Base-by-base conservation (phyloP, 805 yeast species). In the Wickerhamiella occidentalis region DNA sequence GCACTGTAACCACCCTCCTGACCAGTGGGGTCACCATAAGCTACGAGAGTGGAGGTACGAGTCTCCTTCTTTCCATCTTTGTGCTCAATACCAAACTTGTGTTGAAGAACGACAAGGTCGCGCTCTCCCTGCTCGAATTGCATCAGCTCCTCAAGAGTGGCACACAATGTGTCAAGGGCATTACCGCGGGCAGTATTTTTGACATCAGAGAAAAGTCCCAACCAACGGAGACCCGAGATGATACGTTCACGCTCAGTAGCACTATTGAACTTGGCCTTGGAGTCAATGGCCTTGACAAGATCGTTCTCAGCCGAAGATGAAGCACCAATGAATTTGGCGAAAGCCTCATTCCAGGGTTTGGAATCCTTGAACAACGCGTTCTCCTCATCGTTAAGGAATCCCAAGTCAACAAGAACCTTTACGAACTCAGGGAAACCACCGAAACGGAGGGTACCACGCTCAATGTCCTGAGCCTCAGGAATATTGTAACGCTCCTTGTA, bases 351-450 rank as follows among this genome's bases (percentile, higher is more conserved):
- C 98, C 98, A 92, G 44, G 94, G 74, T 51, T 73, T 68, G 47
- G 75, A 68, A 49, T 56, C 49, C 47, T 59, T 53, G 69, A 88
- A 79, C 55, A 74, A 69, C 53, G 77, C 80, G 54, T 69, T 67
- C 55, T 76, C 76, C 25, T 78, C 81, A 59, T 92, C 98, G 65
- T 78, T 80, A 64, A 92, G 75, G 77, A 92, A 81, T 22, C 96
- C 96, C 59, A 87, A 70, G 69, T 90, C 97, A 51, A 92, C 97
- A 46, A 92, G 76, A 42, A 82, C 96, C 73, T 88, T 88, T 67
- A 88, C 81, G 67, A 92, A 90, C 72, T 90, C 95, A 53, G 97
- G 96, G 90, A 92, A 92, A 46, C 98, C 98, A 73, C 87, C 96
- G 79, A 76, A 92, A 73, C 98, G 80, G 65, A 92, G 76, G 55